Evolutionary conservation across 257 asterid species (phyloP), one percentile per base, ranked within the genome.

Genomic region (Nicotiana undulata): DNA sequence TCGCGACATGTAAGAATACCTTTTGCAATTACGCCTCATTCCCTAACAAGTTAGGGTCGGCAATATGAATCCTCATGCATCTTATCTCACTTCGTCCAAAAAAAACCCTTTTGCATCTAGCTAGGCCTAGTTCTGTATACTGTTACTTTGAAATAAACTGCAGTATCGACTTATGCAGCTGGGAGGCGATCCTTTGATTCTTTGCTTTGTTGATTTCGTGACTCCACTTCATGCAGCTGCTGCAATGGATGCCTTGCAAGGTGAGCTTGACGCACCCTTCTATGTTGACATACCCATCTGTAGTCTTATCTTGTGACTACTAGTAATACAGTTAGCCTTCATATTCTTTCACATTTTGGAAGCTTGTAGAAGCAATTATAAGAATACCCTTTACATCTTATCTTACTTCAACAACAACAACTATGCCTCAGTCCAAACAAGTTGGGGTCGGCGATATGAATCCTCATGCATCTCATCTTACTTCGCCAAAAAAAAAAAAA

Each of bases 221-320:
- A 91, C 90, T 83, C 97, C 97, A 83, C 94, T 93, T 66, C 93
- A 90, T 89, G 95, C 98, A 18, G 97, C 93, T 66, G 89, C 97
- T 29, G 95, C 97, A 5, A 86, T 91, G 97, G 93, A 89, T 75
- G 93, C 95, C 56, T 84, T 91, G 60, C 94, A 94, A 89, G 97
- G 97, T 92, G 79, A 82, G 84, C 34, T 79, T 49, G 61, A 18
- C 11, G 24, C 61, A 56, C 61, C 4, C 13, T 59, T 59, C 31
- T 59, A 59, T 59, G 12, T n/a, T 24, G 44, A 74, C 44, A 24
- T 18, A 8, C 79, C 40, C 79, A 46, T 74, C 40, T 74, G 16
- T 49, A 74, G 40, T 74, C 79, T 49, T 51, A 49, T 46, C 17
- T 74, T 9, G 1, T 24, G 24, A 74, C 17, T 49, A 44, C 61